A percentile compares a stretch with the other conserved stretches of the same genome.
Conservation (phyloP, 2,329 filamentous ascomycete genomes). For the Monilinia fructigena region DNA sequence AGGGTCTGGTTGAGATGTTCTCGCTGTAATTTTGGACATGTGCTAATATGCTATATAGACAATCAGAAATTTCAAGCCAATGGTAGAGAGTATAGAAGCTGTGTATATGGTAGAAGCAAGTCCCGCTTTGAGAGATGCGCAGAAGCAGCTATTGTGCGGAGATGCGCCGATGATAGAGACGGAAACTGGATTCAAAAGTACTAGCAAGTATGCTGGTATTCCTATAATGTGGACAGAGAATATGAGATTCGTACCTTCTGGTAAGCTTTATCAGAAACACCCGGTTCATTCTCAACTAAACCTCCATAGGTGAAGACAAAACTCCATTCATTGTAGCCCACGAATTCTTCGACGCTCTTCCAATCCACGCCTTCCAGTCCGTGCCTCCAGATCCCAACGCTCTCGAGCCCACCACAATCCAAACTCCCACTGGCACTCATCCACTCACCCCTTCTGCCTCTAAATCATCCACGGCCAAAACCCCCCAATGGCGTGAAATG, state of each 20-base stretch:
- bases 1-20: slow-evolving; percentile 56
- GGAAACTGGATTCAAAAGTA: slow-evolving; percentile 70
- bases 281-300: neutral
- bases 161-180: slow-evolving; percentile 66
- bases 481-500: slow-evolving; percentile 76
- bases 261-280: slow-evolving; percentile 21
- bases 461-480: slow-evolving; percentile 38
- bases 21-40: slow-evolving; percentile 22
- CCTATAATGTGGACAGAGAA: slow-evolving; percentile 88
- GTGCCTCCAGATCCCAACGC: slow-evolving; percentile 51
- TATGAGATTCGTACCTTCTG: slow-evolving; percentile 35
- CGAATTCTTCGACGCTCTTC: slow-evolving; percentile 97
- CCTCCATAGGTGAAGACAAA: slow-evolving; percentile 56
- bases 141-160: slow-evolving; percentile 80
- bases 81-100: slow-evolving; percentile 75
- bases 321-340: slow-evolving; percentile 94
- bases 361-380: slow-evolving; percentile 91
- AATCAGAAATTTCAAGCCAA: slow-evolving; percentile 75
- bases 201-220: slow-evolving; percentile 69
- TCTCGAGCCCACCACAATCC: slow-evolving; percentile 39
- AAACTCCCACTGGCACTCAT: slow-evolving; percentile 45
- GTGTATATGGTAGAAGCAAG: slow-evolving; percentile 97
- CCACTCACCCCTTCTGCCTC: slow-evolving; percentile 39
- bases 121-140: slow-evolving; percentile 69
- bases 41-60: slow-evolving; percentile 54